Conservation (phyloP, 331 rosid genomes). For the Quercus tomentella region DNA sequence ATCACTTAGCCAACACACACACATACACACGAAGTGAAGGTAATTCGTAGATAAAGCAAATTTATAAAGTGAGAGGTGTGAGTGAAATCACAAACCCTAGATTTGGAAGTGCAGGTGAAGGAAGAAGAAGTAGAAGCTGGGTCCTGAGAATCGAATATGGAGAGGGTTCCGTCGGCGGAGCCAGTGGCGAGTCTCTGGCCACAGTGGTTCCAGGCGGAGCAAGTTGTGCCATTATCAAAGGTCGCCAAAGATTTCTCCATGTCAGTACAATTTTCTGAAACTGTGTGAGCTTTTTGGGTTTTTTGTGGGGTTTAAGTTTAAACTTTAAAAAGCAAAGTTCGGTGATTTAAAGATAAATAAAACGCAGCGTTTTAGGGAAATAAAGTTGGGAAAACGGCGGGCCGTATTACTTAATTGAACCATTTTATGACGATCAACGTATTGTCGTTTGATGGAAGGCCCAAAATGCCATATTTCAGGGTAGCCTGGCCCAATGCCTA, state of each 20-base stretch:
- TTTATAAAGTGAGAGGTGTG: neutral
- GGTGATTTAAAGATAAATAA: too few species aligned
- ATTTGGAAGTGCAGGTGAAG: constrained; percentile 51
- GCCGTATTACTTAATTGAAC: too few species aligned
- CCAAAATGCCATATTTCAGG: too few species aligned
- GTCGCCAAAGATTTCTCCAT: constrained; percentile 73
- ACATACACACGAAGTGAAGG: neutral
- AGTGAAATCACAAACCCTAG: constrained; percentile 37
- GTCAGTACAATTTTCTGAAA: neutral
- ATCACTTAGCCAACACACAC: neutral
- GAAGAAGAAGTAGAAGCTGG: constrained; percentile 71
- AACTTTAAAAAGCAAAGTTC: neutral
- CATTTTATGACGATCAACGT: too few species aligned
- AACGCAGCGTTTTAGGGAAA: too few species aligned
- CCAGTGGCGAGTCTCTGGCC: constrained; percentile 63
- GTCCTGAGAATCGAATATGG: constrained; percentile 59
- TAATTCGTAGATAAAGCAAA: neutral
- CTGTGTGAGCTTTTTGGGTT: neutral
- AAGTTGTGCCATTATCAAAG: constrained; percentile 56
- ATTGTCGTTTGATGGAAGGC: too few species aligned
- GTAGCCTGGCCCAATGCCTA: too few species aligned
- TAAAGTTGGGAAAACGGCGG: too few species aligned
- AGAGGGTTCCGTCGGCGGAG: constrained; percentile 58
- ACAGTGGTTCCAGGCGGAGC: constrained; percentile 79
- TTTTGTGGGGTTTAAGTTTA: neutral